Conservation (phyloP, 1,139 yeast genomes). For the Yamadazyma triangularis region DNA sequence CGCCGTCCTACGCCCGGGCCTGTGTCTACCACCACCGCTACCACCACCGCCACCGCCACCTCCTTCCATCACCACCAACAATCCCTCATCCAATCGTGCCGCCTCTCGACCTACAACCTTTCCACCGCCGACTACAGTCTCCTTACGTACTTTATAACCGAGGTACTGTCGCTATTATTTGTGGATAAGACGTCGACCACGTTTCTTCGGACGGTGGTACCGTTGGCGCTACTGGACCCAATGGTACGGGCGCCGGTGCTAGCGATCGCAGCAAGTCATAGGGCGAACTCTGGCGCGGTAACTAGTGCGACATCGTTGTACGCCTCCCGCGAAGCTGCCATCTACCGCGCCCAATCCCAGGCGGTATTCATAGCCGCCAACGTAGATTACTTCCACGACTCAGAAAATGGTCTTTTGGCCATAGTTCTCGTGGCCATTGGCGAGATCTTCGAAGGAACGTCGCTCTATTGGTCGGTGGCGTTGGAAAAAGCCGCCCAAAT, state of each 20-base stretch:
- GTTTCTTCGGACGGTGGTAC: conserved; percentile 15
- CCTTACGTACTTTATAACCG: conserved; percentile 14
- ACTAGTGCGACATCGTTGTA: too few relatives aligned
- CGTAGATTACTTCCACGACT: conserved; percentile 8
- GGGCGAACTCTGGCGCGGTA: too few relatives aligned
- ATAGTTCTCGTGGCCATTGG: conserved; percentile 14
- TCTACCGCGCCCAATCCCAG: conserved; percentile 15
- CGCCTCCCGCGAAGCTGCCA: conserved; percentile 14
- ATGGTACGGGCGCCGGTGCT: conserved; percentile 14
- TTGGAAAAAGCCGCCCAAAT: conserved; percentile 15
- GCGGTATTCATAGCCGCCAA: conserved; percentile 9
- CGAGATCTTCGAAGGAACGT: conserved; percentile 17
- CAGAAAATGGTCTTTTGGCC: conserved; percentile 12
- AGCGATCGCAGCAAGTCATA: conserved; percentile 16
- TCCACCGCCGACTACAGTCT: conserved; percentile 11
- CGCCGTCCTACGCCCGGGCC: too few relatives aligned
- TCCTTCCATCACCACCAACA: too few relatives aligned
- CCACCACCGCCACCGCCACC: too few relatives aligned
- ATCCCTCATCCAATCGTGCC: too few relatives aligned
- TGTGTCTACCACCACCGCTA: too few relatives aligned
- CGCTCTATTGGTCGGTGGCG: conserved; percentile 16
- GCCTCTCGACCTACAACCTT: conserved; percentile 2
- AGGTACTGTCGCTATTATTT: conserved; percentile 15
- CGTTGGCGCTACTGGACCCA: conserved; percentile 12
- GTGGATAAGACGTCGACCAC: conserved; percentile 17